Evolutionary conservation across 176 grass and related monocot genomes (phyloP).

Genomic region (Triticum urartu): DNA sequence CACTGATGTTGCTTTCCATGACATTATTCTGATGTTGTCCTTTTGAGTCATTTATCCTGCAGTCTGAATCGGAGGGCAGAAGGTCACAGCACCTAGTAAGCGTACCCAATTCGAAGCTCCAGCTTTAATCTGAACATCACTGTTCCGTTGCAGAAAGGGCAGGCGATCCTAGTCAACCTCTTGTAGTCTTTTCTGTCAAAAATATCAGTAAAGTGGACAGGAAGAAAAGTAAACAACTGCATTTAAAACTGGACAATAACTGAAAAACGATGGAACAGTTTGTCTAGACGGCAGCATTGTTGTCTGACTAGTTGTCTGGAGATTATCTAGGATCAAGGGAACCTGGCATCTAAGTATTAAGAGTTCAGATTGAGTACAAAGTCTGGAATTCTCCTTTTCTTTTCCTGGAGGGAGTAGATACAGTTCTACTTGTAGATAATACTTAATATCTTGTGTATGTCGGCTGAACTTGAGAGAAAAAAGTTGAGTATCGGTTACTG

Average conservation of each 20-base stretch:
- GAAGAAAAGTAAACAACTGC: neutral
- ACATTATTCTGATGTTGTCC: neutral
- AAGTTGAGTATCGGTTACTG: no score
- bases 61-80: neutral
- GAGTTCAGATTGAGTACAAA: no score
- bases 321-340: neutral
- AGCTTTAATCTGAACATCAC: neutral
- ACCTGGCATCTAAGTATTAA: neutral
- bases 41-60: neutral
- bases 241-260: conserved; percentile 4
- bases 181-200: neutral
- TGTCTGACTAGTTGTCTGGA: neutral
- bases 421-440: no score
- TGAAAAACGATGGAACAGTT: neutral
- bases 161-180: neutral
- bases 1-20: neutral
- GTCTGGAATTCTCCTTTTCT: no score
- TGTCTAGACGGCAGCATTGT: neutral
- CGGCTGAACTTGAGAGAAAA: no score
- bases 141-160: neutral
- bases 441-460: no score
- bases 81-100: neutral
- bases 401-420: no score
- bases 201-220: neutral
- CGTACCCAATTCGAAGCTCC: neutral